These are phyloP conservation scores for Phytophthora palmivora DNA, from an alignment of 352 stramenopile species.

Conservation along the genomic window DNA sequence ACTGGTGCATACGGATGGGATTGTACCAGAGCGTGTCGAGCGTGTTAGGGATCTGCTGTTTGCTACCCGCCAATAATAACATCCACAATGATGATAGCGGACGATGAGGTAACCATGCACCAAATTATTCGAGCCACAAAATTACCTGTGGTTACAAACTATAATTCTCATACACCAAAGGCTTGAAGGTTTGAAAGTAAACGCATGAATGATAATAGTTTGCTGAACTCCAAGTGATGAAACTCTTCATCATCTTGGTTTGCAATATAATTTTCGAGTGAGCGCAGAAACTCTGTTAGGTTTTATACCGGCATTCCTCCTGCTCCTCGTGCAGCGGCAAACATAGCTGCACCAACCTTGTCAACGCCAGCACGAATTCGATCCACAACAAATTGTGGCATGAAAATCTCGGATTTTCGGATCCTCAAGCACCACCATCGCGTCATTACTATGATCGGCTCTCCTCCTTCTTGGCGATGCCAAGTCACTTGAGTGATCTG, in stretches of 20 bases:
- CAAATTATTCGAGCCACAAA: too few relatives aligned
- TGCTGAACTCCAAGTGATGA: too few relatives aligned
- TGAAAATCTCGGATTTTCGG: constrained; percentile 28
- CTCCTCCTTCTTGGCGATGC: constrained; percentile 16
- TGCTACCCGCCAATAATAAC: neutral
- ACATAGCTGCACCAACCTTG: constrained; percentile 37
- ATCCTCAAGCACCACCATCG: constrained; percentile 41
- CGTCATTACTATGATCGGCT: constrained; percentile 37
- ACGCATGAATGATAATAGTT: too few relatives aligned
- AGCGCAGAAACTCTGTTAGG: too few relatives aligned
- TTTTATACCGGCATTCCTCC: neutral
- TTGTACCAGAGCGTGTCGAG: neutral
- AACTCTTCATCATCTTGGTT: too few relatives aligned
- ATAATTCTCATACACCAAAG: too few relatives aligned
- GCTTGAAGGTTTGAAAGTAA: too few relatives aligned
- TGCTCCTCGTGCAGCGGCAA: constrained; percentile 14
- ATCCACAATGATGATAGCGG: too few relatives aligned
- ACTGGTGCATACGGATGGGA: too few relatives aligned
- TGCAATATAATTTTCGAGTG: too few relatives aligned
- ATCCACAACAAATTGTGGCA: constrained; percentile 32
- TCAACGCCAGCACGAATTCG: constrained; percentile 32
- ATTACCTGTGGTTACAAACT: too few relatives aligned
- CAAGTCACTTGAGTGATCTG: constrained; percentile 33
- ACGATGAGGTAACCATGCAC: too few relatives aligned
- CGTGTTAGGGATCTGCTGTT: constrained; percentile 6